Conservation (phyloP, 2,329 filamentous ascomycete genomes). For the Lachnellula cervina region DNA sequence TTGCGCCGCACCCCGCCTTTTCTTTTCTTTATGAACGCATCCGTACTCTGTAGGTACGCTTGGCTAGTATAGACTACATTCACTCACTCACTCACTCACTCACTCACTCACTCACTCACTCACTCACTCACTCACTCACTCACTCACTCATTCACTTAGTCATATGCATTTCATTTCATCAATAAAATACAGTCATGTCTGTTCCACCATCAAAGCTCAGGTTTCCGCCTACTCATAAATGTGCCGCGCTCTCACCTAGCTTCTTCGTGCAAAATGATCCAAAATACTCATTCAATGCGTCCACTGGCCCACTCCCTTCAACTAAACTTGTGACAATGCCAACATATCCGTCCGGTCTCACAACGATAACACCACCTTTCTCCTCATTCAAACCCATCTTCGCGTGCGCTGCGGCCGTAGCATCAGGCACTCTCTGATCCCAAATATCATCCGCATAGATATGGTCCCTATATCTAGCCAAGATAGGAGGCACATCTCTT, state of each 20-base stretch:
- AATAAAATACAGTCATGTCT: not conserved
- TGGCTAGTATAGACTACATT: too few species aligned
- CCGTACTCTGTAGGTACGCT: too few species aligned
- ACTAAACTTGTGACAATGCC: slow-evolving; percentile 68
- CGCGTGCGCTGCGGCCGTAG: slow-evolving; percentile 70
- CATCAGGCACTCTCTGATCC: slow-evolving; percentile 64
- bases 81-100: too few species aligned
- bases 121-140: too few species aligned
- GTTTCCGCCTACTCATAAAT: slow-evolving; percentile 31
- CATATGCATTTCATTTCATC: not conserved
- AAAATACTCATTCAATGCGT: slow-evolving; percentile 82
- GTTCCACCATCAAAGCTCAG: not conserved
- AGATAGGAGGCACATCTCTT: slow-evolving; percentile 61
- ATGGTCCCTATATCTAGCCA: slow-evolving; percentile 74
- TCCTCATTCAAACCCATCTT: slow-evolving; percentile 79
- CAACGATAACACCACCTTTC: slow-evolving; percentile 73
- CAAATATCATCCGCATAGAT: slow-evolving; percentile 82
- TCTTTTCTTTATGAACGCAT: too few species aligned
- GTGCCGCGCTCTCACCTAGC: slow-evolving; percentile 37
- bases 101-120: too few species aligned
- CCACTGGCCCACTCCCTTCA: slow-evolving; percentile 72
- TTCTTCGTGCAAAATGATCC: slow-evolving; percentile 63
- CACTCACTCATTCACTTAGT: too few species aligned
- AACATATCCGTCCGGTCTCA: slow-evolving; percentile 83
- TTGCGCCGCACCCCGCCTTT: too few species aligned